Conservation (phyloP, 2,329 filamentous ascomycete genomes). For the Fusarium oligoseptatum region DNA sequence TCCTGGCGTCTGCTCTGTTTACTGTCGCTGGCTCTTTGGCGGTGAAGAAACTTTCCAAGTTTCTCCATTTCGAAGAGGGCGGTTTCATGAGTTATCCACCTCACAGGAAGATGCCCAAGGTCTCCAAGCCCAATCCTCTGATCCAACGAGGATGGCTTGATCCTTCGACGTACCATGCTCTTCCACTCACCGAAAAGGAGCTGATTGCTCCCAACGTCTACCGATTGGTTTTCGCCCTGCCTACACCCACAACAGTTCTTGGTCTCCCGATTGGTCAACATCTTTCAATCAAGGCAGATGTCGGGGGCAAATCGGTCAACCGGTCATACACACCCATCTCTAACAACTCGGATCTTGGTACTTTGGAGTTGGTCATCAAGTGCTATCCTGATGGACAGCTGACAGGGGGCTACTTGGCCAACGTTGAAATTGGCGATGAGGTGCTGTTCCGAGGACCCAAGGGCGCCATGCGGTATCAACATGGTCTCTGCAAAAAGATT, state of each 20-base stretch:
- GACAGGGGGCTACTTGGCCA: slow-evolving; percentile 63
- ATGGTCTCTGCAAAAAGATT: slow-evolving; percentile 57
- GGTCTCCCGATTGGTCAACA: slow-evolving; percentile 71
- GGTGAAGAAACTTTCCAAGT: slow-evolving; percentile 47
- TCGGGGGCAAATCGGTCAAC: slow-evolving; percentile 60
- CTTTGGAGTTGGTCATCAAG: slow-evolving; percentile 65
- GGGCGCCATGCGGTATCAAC: slow-evolving; percentile 66
- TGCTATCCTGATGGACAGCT: slow-evolving; percentile 64
- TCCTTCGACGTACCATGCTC: slow-evolving; percentile 59
- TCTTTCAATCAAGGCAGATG: slow-evolving; percentile 62
- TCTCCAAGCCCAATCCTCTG: slow-evolving; percentile 48
- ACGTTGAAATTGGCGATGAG: slow-evolving; percentile 62
- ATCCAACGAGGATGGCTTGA: slow-evolving; percentile 61
- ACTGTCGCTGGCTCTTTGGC: slow-evolving; percentile 49
- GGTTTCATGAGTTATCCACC: slow-evolving; percentile 46
- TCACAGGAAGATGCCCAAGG: slow-evolving; percentile 54
- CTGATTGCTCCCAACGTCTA: slow-evolving; percentile 59
- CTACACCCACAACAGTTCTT: slow-evolving; percentile 57
- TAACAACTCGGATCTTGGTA: slow-evolving; percentile 63
- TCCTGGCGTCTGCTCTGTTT: slow-evolving; percentile 32
- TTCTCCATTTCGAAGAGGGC: slow-evolving; percentile 47
- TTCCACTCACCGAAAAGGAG: slow-evolving; percentile 59
- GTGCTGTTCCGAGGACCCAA: slow-evolving; percentile 68
- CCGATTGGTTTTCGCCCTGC: slow-evolving; percentile 63
- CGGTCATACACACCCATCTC: slow-evolving; percentile 69